Percentiles rank a stretch among this genome's conserved stretches.
Conservation (phyloP, 1,284 basidiomycete species). For the Tilletia indica region DNA sequence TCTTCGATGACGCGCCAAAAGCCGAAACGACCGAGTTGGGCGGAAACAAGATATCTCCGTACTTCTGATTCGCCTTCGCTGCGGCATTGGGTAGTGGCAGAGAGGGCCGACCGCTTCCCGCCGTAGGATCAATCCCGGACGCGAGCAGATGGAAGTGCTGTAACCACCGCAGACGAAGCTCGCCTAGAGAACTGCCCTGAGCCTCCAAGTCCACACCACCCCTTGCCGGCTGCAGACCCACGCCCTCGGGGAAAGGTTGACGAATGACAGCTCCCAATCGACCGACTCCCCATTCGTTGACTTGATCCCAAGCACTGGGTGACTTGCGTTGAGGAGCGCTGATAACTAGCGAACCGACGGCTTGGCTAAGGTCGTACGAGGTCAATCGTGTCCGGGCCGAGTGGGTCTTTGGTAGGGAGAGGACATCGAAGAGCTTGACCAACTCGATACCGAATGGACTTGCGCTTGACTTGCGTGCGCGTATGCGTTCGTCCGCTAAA, state of each 20-base stretch:
- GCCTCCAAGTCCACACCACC: conserved; percentile 32
- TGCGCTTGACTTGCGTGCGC: not conserved
- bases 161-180: conserved; percentile 46
- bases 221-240: conserved; percentile 21
- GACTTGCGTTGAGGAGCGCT: conserved; percentile 35
- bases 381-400: conserved; percentile 24
- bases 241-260: not conserved
- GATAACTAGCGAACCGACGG: conserved; percentile 37
- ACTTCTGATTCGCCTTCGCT: not conserved
- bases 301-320: conserved; percentile 38
- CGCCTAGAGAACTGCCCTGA: conserved; percentile 47
- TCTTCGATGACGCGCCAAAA: not conserved
- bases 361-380: conserved; percentile 29
- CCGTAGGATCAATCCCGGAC: conserved; percentile 28
- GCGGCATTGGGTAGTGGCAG: not conserved
- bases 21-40: not conserved
- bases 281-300: conserved; percentile 43
- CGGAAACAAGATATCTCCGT: not conserved
- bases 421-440: conserved; percentile 30
- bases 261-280: conserved; percentile 39
- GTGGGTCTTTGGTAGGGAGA: conserved; percentile 39
- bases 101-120: not conserved
- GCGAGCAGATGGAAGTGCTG: conserved; percentile 50
- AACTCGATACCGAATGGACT: conserved; percentile 28
- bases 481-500: not conserved